Evolutionary conservation across 306 rosid genomes (phyloP), one percentile per base, ranked within the genome.

Genomic region (Oxytropis ochrocephala): DNA sequence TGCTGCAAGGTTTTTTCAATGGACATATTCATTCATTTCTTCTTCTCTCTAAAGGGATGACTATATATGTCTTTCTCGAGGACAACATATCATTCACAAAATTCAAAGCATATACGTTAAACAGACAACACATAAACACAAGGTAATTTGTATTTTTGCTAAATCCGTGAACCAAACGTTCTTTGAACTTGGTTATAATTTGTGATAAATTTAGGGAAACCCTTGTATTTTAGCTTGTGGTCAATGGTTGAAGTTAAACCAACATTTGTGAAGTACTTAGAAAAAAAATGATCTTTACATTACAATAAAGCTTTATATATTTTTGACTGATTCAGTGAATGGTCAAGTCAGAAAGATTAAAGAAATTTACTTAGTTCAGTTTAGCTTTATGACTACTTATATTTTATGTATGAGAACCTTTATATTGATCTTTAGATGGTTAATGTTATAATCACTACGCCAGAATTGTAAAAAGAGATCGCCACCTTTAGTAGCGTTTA

Each of bases 41-140:
- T 57, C 75, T 76, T 38, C 74, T 63, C 75, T 83, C 84, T 54
- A 70, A 72, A 86, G 84, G 82, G 80, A 54, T 54, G 69, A 30
- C 85, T 64, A 52, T n/a, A n/a, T n/a, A n/a, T 81, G 82, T 85
- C 79, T 83, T 80, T 80, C 83, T 85, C 67, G 78, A 80, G 70
- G 70, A 67, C 79, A 63, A 57, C 55, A 67, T 43, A 21, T 53
- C 39, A 69, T 50, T 84, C 87, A 76, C 82, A 64, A 75, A 68
- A 60, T 73, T 85, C 85, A 60, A 75, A 75, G 32, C 53, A 50
- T 39, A 74, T 27, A 33, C 8, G 27, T 32, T 24, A 24, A 24
- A 24, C 38, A 11, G 43, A 48, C 50, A 14, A 44, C 67, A 36
- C 24, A 49, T 41, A 44, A 14, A 46, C 7, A 32, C 8, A 16